phyloP scores from a whole-genome alignment of 345 rosid species.

The Euphorbia pulcherrima region DNA sequence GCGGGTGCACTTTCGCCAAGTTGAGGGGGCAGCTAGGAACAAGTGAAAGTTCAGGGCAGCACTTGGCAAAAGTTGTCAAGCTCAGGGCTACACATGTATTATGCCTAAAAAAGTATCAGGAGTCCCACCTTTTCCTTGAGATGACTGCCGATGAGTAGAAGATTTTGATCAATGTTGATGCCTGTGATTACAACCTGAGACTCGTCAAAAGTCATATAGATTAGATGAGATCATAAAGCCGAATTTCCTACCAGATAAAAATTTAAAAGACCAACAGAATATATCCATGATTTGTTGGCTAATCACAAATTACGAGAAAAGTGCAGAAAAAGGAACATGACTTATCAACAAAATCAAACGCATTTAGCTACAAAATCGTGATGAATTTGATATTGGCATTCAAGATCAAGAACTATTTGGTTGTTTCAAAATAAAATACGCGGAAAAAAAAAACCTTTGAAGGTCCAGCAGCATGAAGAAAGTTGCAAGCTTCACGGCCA shows the following conservation, averaged over 20 bases:
- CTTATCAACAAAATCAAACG: not conserved
- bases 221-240: constrained; percentile 2
- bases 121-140: constrained; percentile 72
- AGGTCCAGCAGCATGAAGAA: constrained; percentile 93
- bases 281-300: no score
- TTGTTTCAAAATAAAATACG: not conserved
- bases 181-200: constrained; percentile 94
- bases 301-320: no score
- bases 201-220: constrained; percentile 11
- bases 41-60: no score
- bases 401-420: not conserved
- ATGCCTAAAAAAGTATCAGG: not conserved
- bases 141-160: constrained; percentile 88
- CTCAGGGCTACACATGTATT: no score
- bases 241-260: no score
- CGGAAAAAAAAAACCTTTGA: constrained; percentile 57
- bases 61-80: no score
- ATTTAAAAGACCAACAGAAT: no score
- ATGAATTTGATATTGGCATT: not conserved
- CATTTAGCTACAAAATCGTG: not conserved
- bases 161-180: constrained; percentile 68
- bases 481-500: constrained; percentile 85
- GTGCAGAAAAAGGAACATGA: not conserved
- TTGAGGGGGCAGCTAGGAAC: no score
- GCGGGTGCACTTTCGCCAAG: no score